Percentiles rank a stretch among this genome's conserved stretches.
Conservation (phyloP, 179 eudicot species). For the Patellifolia procumbens region DNA sequence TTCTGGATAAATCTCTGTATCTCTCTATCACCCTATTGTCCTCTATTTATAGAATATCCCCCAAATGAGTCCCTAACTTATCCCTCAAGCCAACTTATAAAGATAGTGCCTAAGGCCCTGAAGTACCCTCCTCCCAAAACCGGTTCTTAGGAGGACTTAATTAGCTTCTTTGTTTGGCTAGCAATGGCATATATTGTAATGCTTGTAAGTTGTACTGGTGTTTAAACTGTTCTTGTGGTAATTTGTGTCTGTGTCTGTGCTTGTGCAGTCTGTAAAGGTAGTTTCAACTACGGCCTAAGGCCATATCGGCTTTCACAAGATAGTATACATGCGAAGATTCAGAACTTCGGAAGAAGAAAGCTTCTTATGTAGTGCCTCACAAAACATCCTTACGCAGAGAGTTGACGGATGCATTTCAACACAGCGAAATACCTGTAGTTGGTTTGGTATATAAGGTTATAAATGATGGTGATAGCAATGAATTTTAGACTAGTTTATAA, state of each 20-base stretch:
- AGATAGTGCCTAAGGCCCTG: too few relatives aligned
- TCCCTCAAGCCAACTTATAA: too few relatives aligned
- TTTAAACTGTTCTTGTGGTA: neutral
- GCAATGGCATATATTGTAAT: neutral
- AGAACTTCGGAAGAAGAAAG: neutral
- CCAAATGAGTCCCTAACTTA: too few relatives aligned
- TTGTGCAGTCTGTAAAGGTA: conserved; percentile 3
- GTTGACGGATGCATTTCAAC: neutral
- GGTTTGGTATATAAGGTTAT: too few relatives aligned
- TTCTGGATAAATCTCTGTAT: too few relatives aligned
- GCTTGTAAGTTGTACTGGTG: neutral
- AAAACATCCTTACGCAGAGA: neutral
- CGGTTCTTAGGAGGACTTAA: too few relatives aligned
- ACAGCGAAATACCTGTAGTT: neutral
- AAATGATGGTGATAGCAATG: too few relatives aligned
- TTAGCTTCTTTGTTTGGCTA: neutral
- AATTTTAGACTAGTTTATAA: too few relatives aligned
- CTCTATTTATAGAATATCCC: too few relatives aligned
- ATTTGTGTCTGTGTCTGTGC: neutral
- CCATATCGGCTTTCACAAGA: neutral
- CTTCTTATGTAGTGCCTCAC: neutral
- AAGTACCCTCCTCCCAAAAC: too few relatives aligned
- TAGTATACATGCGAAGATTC: neutral
- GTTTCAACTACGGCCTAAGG: neutral
- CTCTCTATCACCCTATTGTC: too few relatives aligned